These are phyloP conservation scores for Astrephomene gubernaculifera DNA, from an alignment of 139 green algal species.

Conservation along the genomic window DNA sequence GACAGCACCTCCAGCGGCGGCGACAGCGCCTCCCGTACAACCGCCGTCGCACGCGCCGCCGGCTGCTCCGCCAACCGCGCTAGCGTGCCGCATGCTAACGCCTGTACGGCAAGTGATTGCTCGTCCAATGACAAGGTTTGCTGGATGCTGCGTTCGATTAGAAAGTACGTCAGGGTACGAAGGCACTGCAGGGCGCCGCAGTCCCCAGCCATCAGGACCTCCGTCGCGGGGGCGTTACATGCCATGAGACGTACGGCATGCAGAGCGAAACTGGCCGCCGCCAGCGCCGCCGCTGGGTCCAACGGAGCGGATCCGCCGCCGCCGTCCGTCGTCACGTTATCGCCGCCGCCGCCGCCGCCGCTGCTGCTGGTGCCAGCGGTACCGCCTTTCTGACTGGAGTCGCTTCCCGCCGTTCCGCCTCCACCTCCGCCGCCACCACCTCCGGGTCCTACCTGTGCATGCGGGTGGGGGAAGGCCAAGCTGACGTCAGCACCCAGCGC, in stretches of 20 bases:
- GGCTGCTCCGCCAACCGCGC: slow-evolving; percentile 17
- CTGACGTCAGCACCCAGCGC: neutral
- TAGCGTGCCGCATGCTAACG: slow-evolving; percentile 14
- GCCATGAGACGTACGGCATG: neutral
- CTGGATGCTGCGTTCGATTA: slow-evolving; percentile 5
- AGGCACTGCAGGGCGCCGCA: neutral
- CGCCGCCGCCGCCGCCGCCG: neutral
- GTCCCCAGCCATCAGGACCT: slow-evolving; percentile 14
- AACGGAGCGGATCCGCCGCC: neutral
- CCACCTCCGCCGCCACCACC: neutral
- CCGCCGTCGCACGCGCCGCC: neutral
- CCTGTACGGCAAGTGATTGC: slow-evolving; percentile 13
- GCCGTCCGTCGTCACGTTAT: neutral
- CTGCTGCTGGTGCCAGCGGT: neutral
- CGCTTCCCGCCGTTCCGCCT: too few species aligned
- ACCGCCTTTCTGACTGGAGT: too few species aligned
- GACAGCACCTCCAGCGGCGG: slow-evolving; percentile 32
- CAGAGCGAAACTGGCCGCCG: neutral
- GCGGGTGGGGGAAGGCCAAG: neutral
- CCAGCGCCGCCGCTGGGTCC: neutral
- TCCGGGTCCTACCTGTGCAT: neutral
- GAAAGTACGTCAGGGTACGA: slow-evolving; percentile 1
- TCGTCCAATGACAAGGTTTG: slow-evolving; percentile 15
- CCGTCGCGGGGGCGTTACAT: neutral
- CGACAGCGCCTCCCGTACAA: neutral